phyloP scores from a whole-genome alignment of 2,329 filamentous ascomycete genomes.

The Fusarium sp. region DNA sequence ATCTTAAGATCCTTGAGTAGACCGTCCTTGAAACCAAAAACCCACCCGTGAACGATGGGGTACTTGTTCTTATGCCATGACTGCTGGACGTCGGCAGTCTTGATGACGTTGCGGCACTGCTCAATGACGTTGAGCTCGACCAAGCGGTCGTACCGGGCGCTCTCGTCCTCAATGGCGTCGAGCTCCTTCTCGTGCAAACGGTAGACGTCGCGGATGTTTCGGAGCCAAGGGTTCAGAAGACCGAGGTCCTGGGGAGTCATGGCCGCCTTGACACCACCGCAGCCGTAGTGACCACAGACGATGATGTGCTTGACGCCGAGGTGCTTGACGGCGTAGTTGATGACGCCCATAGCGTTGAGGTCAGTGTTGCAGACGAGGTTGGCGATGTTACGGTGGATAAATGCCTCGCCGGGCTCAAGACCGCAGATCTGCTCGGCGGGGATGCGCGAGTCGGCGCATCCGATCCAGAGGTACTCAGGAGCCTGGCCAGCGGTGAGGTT shows the following conservation, averaged over 20 bases:
- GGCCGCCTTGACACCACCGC: conserved; percentile 81
- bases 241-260: conserved; percentile 79
- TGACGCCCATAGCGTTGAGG: conserved; percentile 82
- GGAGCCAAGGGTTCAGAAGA: conserved; percentile 79
- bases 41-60: conserved; percentile 80
- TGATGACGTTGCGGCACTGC: conserved; percentile 82
- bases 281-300: conserved; percentile 84
- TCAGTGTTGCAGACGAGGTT: conserved; percentile 87
- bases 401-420: conserved; percentile 88
- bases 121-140: conserved; percentile 87
- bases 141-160: conserved; percentile 75
- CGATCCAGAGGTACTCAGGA: conserved; percentile 86
- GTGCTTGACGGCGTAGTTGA: conserved; percentile 87
- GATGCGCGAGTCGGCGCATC: conserved; percentile 90
- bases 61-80: conserved; percentile 72
- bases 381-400: conserved; percentile 95
- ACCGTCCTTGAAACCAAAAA: conserved; percentile 77
- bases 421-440: conserved; percentile 91
- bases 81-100: conserved; percentile 84
- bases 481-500: conserved; percentile 74
- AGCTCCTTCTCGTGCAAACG: conserved; percentile 78
- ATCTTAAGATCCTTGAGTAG: conserved; percentile 74
- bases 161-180: conserved; percentile 70
- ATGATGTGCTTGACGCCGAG: conserved; percentile 86
- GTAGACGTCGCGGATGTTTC: conserved; percentile 81